Conservation (phyloP, 2,329 filamentous ascomycete genomes). For the Chlorencoelia australis region DNA sequence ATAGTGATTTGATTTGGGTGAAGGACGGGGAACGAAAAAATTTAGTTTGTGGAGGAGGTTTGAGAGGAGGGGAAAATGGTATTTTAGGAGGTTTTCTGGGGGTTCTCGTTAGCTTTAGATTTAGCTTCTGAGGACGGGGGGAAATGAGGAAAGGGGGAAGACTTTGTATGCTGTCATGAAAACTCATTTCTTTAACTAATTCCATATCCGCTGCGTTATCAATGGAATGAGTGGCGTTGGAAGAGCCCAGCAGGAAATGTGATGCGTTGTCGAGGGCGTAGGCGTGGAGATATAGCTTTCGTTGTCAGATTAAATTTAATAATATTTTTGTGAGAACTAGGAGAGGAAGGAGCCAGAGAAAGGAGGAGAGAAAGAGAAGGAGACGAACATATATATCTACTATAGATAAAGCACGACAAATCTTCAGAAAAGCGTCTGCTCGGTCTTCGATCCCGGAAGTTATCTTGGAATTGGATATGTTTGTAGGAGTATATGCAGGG, state of each 20-base stretch:
- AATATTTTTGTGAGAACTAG: neutral
- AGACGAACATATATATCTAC: conserved; percentile 44
- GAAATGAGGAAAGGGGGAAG: conserved; percentile 19
- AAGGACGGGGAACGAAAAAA: conserved; percentile 47
- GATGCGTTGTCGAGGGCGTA: conserved; percentile 62
- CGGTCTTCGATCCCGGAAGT: conserved; percentile 48
- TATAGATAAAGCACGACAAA: conserved; percentile 37
- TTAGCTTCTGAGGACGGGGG: neutral
- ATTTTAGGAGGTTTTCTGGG: conserved; percentile 38
- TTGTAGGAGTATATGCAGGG: conserved; percentile 59
- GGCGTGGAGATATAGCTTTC: conserved; percentile 39
- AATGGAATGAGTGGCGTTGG: conserved; percentile 48
- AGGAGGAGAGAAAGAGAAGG: no score
- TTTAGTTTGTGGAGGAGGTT: conserved; percentile 82
- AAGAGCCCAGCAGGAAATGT: conserved; percentile 59
- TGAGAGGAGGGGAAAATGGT: conserved; percentile 92
- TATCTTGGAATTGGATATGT: conserved; percentile 46
- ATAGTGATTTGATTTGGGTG: conserved; percentile 47
- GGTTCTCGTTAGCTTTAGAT: conserved; percentile 2
- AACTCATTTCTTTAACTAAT: conserved; percentile 59
- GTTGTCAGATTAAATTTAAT: no score
- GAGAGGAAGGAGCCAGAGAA: no score
- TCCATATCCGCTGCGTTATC: conserved; percentile 44
- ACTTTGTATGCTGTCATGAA: conserved; percentile 59
- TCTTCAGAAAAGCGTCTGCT: conserved; percentile 42